phyloP scores from a whole-genome alignment of 2,329 filamentous ascomycete species.

The Botryotinia globosa region DNA sequence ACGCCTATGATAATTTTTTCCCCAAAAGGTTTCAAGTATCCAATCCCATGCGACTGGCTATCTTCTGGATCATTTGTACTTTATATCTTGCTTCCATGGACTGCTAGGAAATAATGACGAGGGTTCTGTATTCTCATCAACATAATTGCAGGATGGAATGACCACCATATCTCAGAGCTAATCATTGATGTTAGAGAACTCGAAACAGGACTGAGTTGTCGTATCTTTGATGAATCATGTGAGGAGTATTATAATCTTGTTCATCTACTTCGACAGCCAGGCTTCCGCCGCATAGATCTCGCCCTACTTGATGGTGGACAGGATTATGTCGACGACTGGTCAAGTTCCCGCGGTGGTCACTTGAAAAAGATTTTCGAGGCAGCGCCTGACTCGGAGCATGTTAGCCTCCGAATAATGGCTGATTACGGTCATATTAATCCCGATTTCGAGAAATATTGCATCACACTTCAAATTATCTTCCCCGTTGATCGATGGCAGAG shows the following conservation, averaged over 20 bases:
- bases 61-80: neutral
- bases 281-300: neutral
- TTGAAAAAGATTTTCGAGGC: neutral
- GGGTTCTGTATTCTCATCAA: neutral
- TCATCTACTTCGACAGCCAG: neutral
- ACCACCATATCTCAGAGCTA: neutral
- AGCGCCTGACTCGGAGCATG: neutral
- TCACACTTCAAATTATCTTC: neutral
- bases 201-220: neutral
- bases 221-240: neutral
- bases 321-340: neutral
- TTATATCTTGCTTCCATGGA: neutral
- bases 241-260: neutral
- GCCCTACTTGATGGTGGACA: neutral
- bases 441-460: neutral
- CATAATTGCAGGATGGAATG: neutral
- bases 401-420: neutral
- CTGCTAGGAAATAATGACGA: neutral
- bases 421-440: neutral
- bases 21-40: neutral
- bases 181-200: neutral
- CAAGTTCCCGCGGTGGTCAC: neutral
- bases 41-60: neutral
- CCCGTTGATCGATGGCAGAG: neutral
- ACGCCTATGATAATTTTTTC: neutral